phyloP scores from a whole-genome alignment of 441 rosid species.

The Croton laevigatus region DNA sequence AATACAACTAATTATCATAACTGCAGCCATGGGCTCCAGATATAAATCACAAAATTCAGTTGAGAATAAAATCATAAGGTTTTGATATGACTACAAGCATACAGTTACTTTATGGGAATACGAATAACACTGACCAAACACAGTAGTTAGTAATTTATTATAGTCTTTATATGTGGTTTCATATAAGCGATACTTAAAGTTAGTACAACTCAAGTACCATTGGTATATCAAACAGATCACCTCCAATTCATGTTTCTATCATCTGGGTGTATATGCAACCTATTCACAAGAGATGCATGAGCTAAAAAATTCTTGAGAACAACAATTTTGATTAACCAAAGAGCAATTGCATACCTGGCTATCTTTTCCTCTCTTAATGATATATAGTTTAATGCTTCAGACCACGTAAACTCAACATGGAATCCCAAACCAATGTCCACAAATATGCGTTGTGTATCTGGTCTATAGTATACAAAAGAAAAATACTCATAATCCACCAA shows the following conservation, averaged over 20 bases:
- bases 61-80: not conserved
- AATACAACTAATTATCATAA: not conserved
- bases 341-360: conserved; percentile 37
- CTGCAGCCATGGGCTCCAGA: not conserved
- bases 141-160: not conserved
- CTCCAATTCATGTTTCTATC: not conserved
- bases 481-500: not conserved
- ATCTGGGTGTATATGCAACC: not conserved
- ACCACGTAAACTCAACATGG: conserved; percentile 79
- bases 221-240: not conserved
- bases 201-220: not conserved
- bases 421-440: conserved; percentile 83
- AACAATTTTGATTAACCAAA: not conserved
- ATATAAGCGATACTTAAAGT: not conserved
- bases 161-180: not conserved
- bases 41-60: not conserved
- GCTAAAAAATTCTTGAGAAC: conserved; percentile 7
- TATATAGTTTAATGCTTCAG: conserved; percentile 71
- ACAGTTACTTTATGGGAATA: not conserved
- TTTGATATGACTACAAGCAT: not conserved
- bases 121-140: not conserved
- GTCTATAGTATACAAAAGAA: conserved; percentile 40
- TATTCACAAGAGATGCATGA: not conserved
- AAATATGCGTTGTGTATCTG: conserved; percentile 69
- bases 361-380: conserved; percentile 60